These are phyloP conservation scores for Ambrosiella cleistominuta DNA, from an alignment of 2,329 filamentous ascomycete genomes.

Conservation along the genomic window DNA sequence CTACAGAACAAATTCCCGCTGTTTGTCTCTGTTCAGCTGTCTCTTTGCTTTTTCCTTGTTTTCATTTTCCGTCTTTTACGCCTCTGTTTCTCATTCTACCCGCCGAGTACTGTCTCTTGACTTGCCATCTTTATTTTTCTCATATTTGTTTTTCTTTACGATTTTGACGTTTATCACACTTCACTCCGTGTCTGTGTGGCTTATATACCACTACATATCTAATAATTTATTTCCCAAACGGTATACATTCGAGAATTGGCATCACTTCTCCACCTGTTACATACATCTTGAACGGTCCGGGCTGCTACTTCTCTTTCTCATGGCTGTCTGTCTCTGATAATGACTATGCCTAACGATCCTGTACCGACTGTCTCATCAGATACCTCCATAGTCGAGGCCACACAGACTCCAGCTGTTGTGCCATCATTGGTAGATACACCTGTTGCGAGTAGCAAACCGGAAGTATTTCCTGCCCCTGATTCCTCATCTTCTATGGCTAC, in stretches of 20 bases:
- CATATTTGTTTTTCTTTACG: background rate
- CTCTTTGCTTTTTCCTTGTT: background rate
- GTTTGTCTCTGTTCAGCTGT: background rate
- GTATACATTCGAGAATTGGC: background rate
- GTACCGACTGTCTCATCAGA: background rate
- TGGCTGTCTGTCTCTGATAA: constrained; percentile 3
- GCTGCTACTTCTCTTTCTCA: background rate
- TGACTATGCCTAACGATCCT: constrained; percentile 5
- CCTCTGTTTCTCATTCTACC: too few species aligned
- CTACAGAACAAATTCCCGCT: background rate
- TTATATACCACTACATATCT: background rate
- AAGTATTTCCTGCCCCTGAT: background rate
- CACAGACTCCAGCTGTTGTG: background rate
- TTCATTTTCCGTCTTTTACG: background rate
- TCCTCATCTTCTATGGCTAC: background rate
- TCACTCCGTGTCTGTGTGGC: background rate
- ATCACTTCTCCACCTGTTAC: background rate
- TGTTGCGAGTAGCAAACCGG: background rate
- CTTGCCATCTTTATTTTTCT: background rate
- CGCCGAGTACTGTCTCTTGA: background rate
- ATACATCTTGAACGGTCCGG: background rate
- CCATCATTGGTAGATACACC: background rate
- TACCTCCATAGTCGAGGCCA: background rate
- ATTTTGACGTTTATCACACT: background rate
- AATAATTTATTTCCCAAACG: background rate